phyloP scores from a whole-genome alignment of 176 grass and related monocot genomes.

The Raddia distichophylla region DNA sequence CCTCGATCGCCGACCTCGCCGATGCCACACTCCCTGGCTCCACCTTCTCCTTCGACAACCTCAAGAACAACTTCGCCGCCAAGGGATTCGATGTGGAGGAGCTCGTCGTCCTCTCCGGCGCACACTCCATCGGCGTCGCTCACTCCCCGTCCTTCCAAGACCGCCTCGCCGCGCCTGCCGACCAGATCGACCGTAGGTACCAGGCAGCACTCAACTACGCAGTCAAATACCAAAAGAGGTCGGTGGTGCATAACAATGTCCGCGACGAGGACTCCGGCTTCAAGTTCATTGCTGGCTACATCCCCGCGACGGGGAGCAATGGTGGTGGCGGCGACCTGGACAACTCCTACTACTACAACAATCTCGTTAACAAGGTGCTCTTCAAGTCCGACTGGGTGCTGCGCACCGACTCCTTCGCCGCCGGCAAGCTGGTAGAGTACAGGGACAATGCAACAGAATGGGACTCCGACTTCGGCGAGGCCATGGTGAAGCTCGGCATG shows the following conservation, averaged over 20 bases:
- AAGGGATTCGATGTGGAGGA: slow-evolving; percentile 43
- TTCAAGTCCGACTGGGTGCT: slow-evolving; percentile 50
- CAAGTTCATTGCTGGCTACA: background rate
- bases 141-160: slow-evolving; percentile 45
- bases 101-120: slow-evolving; percentile 60
- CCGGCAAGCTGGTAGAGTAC: background rate
- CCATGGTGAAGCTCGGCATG: slow-evolving; percentile 53
- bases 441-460: background rate
- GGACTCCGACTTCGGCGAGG: slow-evolving; percentile 30
- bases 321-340: background rate
- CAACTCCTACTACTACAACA: slow-evolving; percentile 50
- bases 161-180: slow-evolving; percentile 33
- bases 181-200: background rate
- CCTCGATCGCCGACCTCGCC: slow-evolving; percentile 26
- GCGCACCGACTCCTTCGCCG: background rate
- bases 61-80: slow-evolving; percentile 25
- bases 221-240: background rate
- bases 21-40: slow-evolving; percentile 31
- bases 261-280: background rate
- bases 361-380: slow-evolving; percentile 33
- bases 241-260: background rate
- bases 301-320: background rate
- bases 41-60: slow-evolving; percentile 12
- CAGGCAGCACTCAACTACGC: background rate
- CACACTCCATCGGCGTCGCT: slow-evolving; percentile 57